Base-by-base conservation (phyloP, 805 yeast species). In the Maudiozyma turicensis region DNA sequence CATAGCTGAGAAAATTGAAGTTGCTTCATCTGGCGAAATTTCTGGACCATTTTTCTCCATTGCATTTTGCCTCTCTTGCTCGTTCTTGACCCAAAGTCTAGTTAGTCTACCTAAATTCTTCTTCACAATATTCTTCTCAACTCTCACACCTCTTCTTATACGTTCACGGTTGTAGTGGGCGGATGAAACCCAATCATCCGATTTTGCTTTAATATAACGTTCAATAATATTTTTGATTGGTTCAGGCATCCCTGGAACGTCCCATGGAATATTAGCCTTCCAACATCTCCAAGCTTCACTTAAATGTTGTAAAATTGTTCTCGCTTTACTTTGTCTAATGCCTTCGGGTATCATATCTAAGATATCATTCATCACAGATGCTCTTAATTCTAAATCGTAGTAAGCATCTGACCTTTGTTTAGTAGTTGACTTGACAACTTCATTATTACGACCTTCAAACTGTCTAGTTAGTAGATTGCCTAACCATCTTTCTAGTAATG, bases 261-360 rank as follows among this genome's bases (percentile, higher is more conserved):
- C 82, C 98, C 98, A 93, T 0, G 97, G 96, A 50, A 93, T 84
- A 61, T 93, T 91, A 2, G 99, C 99, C 65, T 93, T 93, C 99
- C 99, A 93, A 65, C 98, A 93, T 64, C 99, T 73, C 99, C 99
- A 93, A 0, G 99, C 99, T 65, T 93, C 99, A 61, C 95, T 86
- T 50, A 93, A 72, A 66, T 93, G 99, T 59, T 93, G 98, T 44
- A 93, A 67, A 47, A 93, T 84, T 0, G 95, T 81, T 58, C 85
- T 84, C 1, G 96, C 81, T 63, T 88, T 90, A 54, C 78, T 85
- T 59, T 87, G 93, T 58, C 86, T 84, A 52, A 93, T 76, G 1
- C 95, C 95, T 53, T 88, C 96, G 0, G 99, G 99, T 44, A 93
- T 89, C 96, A 89, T 89, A 63, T 93, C 99, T 51, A 93, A 70